Evolutionary conservation across 2,329 filamentous ascomycete genomes (phyloP).

Genomic region (Monosporascus cannonballus): DNA sequence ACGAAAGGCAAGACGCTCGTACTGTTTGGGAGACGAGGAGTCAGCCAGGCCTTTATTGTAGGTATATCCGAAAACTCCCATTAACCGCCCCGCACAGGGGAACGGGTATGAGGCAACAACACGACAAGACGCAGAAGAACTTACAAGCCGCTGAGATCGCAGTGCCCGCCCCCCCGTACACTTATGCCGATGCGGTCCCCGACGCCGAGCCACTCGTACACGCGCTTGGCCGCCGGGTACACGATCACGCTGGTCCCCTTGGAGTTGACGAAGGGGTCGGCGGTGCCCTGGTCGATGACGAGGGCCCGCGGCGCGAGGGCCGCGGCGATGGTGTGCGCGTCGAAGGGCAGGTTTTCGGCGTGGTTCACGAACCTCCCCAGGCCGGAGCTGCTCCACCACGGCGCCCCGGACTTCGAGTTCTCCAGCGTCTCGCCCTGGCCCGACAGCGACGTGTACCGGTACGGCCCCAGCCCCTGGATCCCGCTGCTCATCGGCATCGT

Average conservation of each 20-base stretch:
- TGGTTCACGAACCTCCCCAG: conserved; percentile 53
- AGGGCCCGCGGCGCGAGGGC: conserved; percentile 51
- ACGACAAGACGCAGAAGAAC: conserved; percentile 11
- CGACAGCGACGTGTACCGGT: conserved; percentile 40
- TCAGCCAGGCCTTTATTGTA: no score
- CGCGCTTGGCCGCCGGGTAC: conserved; percentile 44
- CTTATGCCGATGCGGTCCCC: conserved; percentile 43
- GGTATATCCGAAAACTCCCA: no score
- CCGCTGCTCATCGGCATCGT: conserved; percentile 51
- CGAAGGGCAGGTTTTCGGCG: conserved; percentile 45
- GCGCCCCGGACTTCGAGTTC: conserved; percentile 44
- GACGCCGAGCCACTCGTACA: conserved; percentile 48
- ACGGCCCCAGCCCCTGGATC: conserved; percentile 49
- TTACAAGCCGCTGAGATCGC: conserved; percentile 42
- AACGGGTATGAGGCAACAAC: not conserved
- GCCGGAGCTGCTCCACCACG: conserved; percentile 48
- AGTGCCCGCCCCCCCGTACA: conserved; percentile 40
- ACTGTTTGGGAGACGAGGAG: conserved; percentile 12
- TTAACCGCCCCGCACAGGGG: no score
- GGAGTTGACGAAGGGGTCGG: conserved; percentile 41
- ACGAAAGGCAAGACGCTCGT: conserved; percentile 42
- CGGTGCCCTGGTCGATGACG: conserved; percentile 48
- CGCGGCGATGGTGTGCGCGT: conserved; percentile 53
- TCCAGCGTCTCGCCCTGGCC: conserved; percentile 41
- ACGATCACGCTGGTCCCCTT: conserved; percentile 44